Evolutionary conservation across 257 asterid genomes (phyloP).

Genomic region (Nicotiana benthamiana): DNA sequence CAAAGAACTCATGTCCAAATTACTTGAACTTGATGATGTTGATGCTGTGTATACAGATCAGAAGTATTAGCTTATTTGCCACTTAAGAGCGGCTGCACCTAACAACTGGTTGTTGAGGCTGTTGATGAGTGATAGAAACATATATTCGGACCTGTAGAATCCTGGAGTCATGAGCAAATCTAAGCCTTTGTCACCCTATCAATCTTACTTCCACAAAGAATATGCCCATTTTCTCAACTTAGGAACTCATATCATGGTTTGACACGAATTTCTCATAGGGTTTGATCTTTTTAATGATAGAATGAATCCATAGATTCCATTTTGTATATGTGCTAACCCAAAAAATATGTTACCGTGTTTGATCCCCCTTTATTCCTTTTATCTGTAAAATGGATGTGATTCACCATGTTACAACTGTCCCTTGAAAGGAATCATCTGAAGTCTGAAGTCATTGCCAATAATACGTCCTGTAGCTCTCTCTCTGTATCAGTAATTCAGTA

Average conservation of each 20-base stretch:
- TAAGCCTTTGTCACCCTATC: background rate
- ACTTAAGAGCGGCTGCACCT: background rate
- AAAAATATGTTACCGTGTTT: background rate
- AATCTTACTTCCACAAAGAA: background rate
- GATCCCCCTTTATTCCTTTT: background rate
- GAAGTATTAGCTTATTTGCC: conserved; percentile 21
- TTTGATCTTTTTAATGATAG: background rate
- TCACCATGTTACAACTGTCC: background rate
- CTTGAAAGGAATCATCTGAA: background rate
- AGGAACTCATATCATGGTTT: background rate
- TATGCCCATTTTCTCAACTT: background rate
- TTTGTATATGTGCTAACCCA: background rate
- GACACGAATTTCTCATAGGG: background rate
- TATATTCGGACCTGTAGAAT: too few species aligned
- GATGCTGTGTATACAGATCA: conserved; percentile 90
- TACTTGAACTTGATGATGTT: conserved; percentile 89
- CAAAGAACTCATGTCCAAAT: conserved; percentile 63
- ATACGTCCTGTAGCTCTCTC: background rate
- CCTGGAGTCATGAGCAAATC: background rate
- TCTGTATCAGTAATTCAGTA: background rate
- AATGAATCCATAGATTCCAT: background rate
- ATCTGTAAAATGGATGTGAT: background rate
- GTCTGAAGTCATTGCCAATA: background rate
- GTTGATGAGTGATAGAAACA: background rate
- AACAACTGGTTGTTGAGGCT: background rate